Percentiles rank a stretch among this genome's conserved stretches.
Conservation (phyloP, 2,329 filamentous ascomycete genomes). For the Penicillium sp. region DNA sequence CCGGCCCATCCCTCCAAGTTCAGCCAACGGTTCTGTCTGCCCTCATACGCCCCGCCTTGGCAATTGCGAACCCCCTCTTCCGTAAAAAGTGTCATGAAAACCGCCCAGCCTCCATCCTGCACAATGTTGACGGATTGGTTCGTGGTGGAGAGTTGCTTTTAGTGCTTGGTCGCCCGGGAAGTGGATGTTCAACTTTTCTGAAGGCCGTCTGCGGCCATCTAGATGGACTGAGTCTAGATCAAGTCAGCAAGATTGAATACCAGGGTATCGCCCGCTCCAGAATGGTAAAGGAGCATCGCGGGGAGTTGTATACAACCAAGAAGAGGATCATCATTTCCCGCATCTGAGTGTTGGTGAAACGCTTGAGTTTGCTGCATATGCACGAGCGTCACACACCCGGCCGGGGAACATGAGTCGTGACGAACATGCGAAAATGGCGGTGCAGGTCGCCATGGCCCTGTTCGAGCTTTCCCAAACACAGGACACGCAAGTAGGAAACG, state of each 20-base stretch:
- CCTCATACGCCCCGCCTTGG: no score
- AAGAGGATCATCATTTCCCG: slow-evolving; percentile 55
- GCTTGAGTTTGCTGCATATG: slow-evolving; percentile 55
- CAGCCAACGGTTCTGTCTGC: no score
- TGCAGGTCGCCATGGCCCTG: no score
- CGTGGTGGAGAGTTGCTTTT: neutral
- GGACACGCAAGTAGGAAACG: no score
- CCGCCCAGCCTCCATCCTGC: neutral
- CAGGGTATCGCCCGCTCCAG: slow-evolving; percentile 41
- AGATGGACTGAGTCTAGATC: neutral
- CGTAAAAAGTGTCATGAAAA: no score
- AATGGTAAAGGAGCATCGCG: slow-evolving; percentile 39
- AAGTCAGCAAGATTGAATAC: neutral
- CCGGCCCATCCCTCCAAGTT: no score
- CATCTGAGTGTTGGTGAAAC: slow-evolving; percentile 61
- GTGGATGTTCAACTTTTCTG: neutral
- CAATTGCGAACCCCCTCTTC: no score
- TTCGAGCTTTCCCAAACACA: no score
- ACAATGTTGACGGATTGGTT: neutral
- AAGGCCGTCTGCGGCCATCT: neutral
- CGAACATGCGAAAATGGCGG: no score
- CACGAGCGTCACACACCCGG: no score
- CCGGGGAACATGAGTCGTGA: no score
- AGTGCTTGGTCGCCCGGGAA: neutral
- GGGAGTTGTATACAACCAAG: slow-evolving; percentile 35